Evolutionary conservation across 257 asterid genomes (phyloP).

Genomic region (Eucommia ulmoides): DNA sequence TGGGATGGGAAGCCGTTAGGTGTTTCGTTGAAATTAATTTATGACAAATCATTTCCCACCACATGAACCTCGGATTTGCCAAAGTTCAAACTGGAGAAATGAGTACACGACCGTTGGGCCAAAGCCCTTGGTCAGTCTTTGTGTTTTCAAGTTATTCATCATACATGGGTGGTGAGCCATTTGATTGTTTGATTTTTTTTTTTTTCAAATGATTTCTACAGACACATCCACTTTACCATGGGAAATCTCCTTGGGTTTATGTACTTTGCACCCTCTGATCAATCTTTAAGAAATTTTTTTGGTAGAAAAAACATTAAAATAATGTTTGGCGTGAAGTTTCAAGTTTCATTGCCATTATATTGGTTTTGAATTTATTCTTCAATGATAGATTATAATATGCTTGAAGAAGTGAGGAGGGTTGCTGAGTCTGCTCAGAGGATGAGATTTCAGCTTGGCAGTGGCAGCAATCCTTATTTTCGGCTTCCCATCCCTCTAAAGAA

Average conservation of each 20-base stretch:
- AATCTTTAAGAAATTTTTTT: too few species aligned
- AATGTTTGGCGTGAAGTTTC: neutral
- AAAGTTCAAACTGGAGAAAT: too few species aligned
- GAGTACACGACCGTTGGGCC: too few species aligned
- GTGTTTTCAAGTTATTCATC: too few species aligned
- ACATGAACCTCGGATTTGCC: too few species aligned
- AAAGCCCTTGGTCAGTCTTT: too few species aligned
- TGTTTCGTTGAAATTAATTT: too few species aligned
- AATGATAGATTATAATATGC: conserved; percentile 62
- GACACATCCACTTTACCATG: neutral
- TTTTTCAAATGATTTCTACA: too few species aligned
- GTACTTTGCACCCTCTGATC: neutral
- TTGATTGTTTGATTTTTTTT: too few species aligned
- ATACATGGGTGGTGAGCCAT: too few species aligned
- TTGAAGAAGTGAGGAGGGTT: conserved; percentile 78
- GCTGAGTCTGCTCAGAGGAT: conserved; percentile 78
- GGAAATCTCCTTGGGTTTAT: neutral
- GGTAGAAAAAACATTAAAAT: neutral
- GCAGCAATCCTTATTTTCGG: conserved; percentile 34
- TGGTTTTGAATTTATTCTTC: conserved; percentile 5
- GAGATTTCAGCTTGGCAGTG: conserved; percentile 38
- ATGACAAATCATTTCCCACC: too few species aligned
- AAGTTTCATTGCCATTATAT: neutral
- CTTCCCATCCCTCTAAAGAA: conserved; percentile 45
- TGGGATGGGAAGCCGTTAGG: too few species aligned